A percentile compares a stretch with the other conserved stretches of the same genome.
Conservation (phyloP, 371 early-diverging fungal genomes). For the Massospora cicadina region DNA sequence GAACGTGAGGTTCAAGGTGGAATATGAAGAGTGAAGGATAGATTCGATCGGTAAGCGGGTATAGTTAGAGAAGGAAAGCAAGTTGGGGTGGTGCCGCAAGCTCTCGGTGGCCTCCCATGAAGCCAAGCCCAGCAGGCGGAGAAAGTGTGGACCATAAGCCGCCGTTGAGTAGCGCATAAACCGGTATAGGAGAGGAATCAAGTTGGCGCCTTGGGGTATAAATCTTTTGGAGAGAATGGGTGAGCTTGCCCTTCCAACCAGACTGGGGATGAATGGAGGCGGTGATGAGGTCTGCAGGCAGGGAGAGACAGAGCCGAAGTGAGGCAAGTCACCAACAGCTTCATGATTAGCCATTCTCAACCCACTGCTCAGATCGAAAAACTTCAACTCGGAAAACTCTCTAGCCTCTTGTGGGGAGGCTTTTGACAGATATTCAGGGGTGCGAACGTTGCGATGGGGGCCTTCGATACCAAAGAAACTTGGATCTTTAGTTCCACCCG, state of each 20-base stretch:
- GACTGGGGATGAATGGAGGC: slow-evolving; percentile 15
- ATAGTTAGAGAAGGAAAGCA: slow-evolving; percentile 51
- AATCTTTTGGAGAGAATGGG: background rate
- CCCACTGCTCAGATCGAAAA: background rate
- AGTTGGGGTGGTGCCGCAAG: slow-evolving; percentile 30
- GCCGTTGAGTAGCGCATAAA: slow-evolving; percentile 62
- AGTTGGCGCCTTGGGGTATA: slow-evolving; percentile 18
- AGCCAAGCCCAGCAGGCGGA: slow-evolving; percentile 66
- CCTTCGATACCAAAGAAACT: background rate
- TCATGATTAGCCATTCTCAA: background rate
- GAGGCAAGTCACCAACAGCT: background rate
- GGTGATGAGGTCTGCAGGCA: background rate
- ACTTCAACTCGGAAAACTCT: background rate
- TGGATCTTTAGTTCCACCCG: too few relatives aligned
- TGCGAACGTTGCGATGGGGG: background rate
- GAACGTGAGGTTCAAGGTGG: slow-evolving; percentile 19
- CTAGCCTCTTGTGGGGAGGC: too few relatives aligned
- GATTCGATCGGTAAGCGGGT: slow-evolving; percentile 39
- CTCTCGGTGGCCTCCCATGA: slow-evolving; percentile 24
- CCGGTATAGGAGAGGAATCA: slow-evolving; percentile 23
- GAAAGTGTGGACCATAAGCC: slow-evolving; percentile 64
- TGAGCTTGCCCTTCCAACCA: slow-evolving; percentile 30
- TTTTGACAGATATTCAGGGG: too few relatives aligned
- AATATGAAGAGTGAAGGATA: slow-evolving; percentile 45
- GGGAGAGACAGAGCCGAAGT: background rate